A percentile compares a stretch with the other conserved stretches of the same genome.
phyloP scores from a whole-genome alignment of 805 yeast genomes.

The Metschnikowia picachoensis region DNA sequence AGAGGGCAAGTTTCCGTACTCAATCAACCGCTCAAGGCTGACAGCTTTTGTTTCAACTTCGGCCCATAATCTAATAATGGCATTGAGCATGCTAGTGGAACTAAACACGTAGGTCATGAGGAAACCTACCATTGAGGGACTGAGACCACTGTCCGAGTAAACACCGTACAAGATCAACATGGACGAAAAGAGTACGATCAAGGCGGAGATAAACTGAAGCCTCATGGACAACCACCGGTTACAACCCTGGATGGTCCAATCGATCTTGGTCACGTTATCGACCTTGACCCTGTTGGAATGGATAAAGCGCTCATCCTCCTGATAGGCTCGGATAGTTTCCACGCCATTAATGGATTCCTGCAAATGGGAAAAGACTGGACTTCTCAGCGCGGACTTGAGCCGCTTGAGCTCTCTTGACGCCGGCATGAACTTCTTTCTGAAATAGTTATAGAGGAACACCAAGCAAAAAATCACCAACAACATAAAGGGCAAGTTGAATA shows the following conservation, averaged over 20 bases:
- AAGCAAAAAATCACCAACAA: constrained; percentile 24
- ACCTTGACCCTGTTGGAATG: constrained; percentile 23
- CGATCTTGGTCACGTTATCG: constrained; percentile 22
- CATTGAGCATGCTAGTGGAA: constrained; percentile 29
- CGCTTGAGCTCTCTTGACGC: constrained; percentile 35
- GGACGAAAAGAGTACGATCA: constrained; percentile 29
- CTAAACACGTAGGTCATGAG: constrained; percentile 34
- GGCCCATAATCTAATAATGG: constrained; percentile 32
- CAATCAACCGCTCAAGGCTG: constrained; percentile 35
- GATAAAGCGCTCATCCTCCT: constrained; percentile 27
- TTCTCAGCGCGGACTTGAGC: constrained; percentile 27
- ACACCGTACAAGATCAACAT: constrained; percentile 26
- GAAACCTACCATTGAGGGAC: constrained; percentile 36
- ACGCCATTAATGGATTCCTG: constrained; percentile 37
- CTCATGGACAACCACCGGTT: constrained; percentile 38
- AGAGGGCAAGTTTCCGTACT: constrained; percentile 30
- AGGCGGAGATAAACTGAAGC: constrained; percentile 33
- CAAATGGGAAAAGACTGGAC: constrained; percentile 33
- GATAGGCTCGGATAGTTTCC: constrained; percentile 33
- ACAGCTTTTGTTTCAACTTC: constrained; percentile 33
- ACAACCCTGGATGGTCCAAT: constrained; percentile 21
- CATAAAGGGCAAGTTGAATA: constrained; percentile 33
- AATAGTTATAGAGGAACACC: constrained; percentile 28
- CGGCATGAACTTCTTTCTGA: constrained; percentile 30
- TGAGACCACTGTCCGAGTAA: constrained; percentile 21